Conservation (phyloP, 768 basidiomycete genomes). For the Kwoniella shandongensis region DNA sequence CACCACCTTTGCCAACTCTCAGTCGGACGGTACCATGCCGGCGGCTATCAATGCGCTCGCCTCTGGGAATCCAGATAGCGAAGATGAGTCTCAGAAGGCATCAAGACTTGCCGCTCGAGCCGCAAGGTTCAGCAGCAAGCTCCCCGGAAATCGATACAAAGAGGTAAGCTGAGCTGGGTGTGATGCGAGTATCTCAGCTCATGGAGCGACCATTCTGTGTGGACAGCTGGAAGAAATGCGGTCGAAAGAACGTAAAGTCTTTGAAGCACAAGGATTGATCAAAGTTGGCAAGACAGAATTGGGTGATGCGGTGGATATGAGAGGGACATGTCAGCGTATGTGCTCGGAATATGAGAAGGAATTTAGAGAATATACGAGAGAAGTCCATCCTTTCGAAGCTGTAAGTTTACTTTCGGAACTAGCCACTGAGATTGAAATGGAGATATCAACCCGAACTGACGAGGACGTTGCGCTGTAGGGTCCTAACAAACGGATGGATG, state of each 20-base stretch:
- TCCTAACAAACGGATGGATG: constrained; percentile 65
- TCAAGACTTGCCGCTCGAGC: constrained; percentile 41
- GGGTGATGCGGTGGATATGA: constrained; percentile 87
- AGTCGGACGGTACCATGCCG: constrained; percentile 6
- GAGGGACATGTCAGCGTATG: constrained; percentile 90
- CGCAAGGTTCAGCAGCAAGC: constrained; percentile 53
- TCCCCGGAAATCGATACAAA: constrained; percentile 55
- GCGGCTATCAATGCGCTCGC: constrained; percentile 23
- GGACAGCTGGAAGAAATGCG: constrained; percentile 55
- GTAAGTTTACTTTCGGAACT: constrained; percentile 62
- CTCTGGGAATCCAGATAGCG: constrained; percentile 32
- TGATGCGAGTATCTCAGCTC: not conserved
- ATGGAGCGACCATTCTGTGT: not conserved
- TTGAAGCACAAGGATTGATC: constrained; percentile 81
- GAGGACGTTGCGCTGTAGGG: constrained; percentile 18
- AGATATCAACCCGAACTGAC: constrained; percentile 42
- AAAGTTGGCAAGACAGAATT: constrained; percentile 80
- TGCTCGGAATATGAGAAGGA: constrained; percentile 92
- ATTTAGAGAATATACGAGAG: constrained; percentile 82
- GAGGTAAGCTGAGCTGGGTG: constrained; percentile 43
- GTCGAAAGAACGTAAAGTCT: constrained; percentile 48
- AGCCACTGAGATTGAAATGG: not conserved
- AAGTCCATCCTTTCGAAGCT: constrained; percentile 60
- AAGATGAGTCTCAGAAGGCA: constrained; percentile 34
- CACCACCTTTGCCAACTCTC: no score